Evolutionary conservation across 441 rosid genomes (phyloP), one percentile per base, ranked within the genome.

Genomic region (Kokia cookei): DNA sequence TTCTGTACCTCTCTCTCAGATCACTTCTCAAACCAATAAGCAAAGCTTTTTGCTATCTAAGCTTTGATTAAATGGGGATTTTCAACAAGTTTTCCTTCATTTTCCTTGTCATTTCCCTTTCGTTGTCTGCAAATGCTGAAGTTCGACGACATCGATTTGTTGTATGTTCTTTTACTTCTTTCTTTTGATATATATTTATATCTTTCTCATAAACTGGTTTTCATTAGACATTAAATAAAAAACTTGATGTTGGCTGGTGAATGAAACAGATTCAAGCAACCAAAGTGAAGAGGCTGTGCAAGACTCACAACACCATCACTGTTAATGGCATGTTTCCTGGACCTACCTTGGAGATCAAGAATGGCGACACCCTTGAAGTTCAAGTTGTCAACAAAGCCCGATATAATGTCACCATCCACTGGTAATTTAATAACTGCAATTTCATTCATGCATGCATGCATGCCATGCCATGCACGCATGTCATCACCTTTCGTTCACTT

Each of bases 281-380:
- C 1, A 72, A 84, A 74, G 95, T 94, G 93, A 92, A 94, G 94
- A 94, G 97, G 93, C 93, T 94, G 88, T 94, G 98, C 91, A 92
- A 73, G 9, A 92, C 94, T 55, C 93, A 90, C 68, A 82, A 85
- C 71, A 71, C 77, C 13, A 92, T 94, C 75, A 92, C 98, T 6
- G 98, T 94, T 0, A 94, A 94, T 70, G 98, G 98, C 73, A 91
- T 89, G 91, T 83, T 75, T 32, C 97, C 98, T 0, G 98, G 98
- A 1, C 98, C 98, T 2, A 94, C 97, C 17, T 35, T 94, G 11
- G 97, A 92, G 80, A 71, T 91, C 61, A 86, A 84, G 17, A 77
- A 87, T 71, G 97, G 97, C 2, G 98, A 92, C 73, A 83, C 91
- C 66, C 82, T 94, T n/a, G 83, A 81, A 6, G 86, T 94, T 64